Base-by-base conservation (phyloP, 768 basidiomycete species). In the Termitomyces sp. region DNA sequence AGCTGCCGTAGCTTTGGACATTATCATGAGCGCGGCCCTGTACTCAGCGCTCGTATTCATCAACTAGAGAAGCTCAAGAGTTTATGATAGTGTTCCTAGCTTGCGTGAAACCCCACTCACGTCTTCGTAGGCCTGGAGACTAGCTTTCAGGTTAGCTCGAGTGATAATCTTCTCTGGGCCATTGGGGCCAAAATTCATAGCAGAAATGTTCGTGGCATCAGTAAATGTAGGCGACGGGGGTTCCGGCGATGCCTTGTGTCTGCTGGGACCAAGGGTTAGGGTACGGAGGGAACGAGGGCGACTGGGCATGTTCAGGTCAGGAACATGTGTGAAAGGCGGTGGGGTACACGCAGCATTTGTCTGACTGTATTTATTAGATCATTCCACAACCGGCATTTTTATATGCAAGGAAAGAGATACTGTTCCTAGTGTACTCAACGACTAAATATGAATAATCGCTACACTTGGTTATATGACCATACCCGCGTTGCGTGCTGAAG, bases 181-280 rank as follows among this genome's bases (percentile, higher is more conserved):
- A 63, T 85, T 77, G 49, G 77, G 75, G 33, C 90, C 89, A 70
- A 91, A 88, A 69, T 88, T 83, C 75, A 91, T 81, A 48, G 81
- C 82, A 18, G 92, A 92, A 33, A 78, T 88, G 66, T 90, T 83
- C 10, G 92, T 94, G 24, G 82, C 76, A 20, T 92, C 90, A 31
- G 90, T 87, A 73, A 88, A 91, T 3, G 92, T 91, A 53, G 92
- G 92, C 26, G 92, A 94, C 2, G 90, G 88, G 16, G 88, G 86
- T 37, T 72, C 72, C 54, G 84, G 78, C 6, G 84, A 68, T 22
- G 57, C 41, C 53, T 71, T 74, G 55, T 78, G 73, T 58, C 65
- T 75, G 55, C 67, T 75, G 51, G 67, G 76, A 69, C 59, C 78
- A 72, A 74, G 85, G 68, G 80, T 69, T 33, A 87, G 72, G 29